Evolutionary conservation across 164 flowering plant genomes (phyloP), one percentile per base, ranked within the genome.

Genomic region (Paratinospora sagittata): DNA sequence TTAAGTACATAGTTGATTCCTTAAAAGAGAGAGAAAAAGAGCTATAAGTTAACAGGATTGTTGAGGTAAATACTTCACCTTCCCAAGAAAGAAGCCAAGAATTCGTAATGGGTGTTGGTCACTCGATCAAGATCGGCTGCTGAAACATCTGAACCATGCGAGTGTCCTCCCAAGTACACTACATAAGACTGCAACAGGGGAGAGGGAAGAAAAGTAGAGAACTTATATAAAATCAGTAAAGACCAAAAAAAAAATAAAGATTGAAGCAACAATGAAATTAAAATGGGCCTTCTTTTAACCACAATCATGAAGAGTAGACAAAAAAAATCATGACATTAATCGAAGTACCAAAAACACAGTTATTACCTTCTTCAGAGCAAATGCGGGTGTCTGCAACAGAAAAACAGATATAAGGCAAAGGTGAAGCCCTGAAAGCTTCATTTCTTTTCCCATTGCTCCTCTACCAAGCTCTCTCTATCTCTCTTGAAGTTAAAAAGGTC

Each of bases 111-210:
- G 8, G 85, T 74, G 10, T 77, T 62, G 0, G 81, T 86, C 0
- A 73, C 89, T 16, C 66, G 65, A 16, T 83, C 84, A 6, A 75
- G 49, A 60, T 88, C 86, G 12, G 52, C 23, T 2, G 74, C 63
- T 6, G 84, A 49, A 26, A 79, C 77, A 8, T 74, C 70, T 13
- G 14, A 2, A 5, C 79, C 85, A 71, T 83, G 86, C 2, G 88
- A 76, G 71, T 87, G 89, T n/a, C 72, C 82, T 71, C 93, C 96
- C 71, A 90, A 65, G 78, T 89, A 89, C 65, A 90, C 96, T 16
- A 90, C 79, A 75, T 83, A 89, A 26, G 93, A 77, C 96, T 87
- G 81, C 66, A 69, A 23, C 58, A 64, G 26, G 27, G 45, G 19
- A 21, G 11, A 16, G 45, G 10, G 72, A 11, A 60, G 14, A 62